A percentile compares a stretch with the other conserved stretches of the same genome.
Conservation (phyloP, 257 asterid genomes). For the Scutellaria baicalensis region DNA sequence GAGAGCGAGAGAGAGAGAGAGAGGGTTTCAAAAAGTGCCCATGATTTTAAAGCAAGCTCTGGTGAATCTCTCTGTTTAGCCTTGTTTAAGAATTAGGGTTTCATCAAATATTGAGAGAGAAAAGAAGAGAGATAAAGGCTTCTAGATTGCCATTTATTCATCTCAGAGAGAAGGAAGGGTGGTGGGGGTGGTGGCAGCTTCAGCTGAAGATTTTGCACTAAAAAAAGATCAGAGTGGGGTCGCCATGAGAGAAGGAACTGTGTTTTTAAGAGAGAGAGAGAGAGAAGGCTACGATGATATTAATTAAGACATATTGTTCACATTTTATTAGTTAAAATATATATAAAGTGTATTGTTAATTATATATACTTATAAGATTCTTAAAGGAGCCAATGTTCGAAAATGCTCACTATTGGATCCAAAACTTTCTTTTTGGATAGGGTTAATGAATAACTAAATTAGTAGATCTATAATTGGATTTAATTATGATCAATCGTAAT, state of each 20-base stretch:
- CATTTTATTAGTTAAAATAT: background rate
- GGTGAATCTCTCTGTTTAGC: too few relatives aligned
- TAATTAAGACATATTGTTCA: background rate
- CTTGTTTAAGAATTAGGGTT: conserved; percentile 32
- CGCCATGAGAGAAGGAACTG: conserved; percentile 25
- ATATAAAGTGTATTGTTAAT: too few relatives aligned
- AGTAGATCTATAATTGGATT: too few relatives aligned
- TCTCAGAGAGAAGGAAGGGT: background rate
- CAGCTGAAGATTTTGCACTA: conserved; percentile 29
- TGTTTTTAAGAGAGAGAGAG: background rate
- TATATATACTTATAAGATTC: too few relatives aligned
- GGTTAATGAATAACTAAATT: too few relatives aligned
- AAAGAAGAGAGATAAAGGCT: background rate
- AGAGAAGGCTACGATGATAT: background rate
- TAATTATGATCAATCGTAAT: too few relatives aligned
- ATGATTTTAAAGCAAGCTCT: conserved; percentile 29
- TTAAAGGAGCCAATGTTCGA: too few relatives aligned
- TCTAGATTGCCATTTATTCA: conserved; percentile 4
- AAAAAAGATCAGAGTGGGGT: conserved; percentile 49
- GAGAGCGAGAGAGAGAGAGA: background rate
- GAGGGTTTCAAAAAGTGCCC: conserved; percentile 24
- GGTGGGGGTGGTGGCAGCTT: conserved; percentile 28
- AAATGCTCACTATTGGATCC: too few relatives aligned
- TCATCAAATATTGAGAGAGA: conserved; percentile 10
- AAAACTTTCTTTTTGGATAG: too few relatives aligned